Conservation (phyloP, 2,329 filamentous ascomycete species). For the Monilinia polystroma region DNA sequence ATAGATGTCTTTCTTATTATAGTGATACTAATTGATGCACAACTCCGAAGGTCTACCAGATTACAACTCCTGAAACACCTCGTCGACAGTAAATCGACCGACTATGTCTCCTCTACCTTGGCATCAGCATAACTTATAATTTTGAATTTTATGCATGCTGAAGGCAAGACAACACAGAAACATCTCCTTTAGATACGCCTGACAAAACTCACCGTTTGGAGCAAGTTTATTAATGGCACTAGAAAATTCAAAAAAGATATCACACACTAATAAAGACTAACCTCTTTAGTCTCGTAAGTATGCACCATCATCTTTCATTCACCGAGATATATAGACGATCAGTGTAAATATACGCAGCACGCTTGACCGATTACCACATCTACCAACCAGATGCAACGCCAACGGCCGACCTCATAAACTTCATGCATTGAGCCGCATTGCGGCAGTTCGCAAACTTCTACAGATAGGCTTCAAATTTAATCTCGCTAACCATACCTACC, state of each 20-base stretch:
- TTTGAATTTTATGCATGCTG: no score
- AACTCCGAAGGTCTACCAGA: no score
- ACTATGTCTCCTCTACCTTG: no score
- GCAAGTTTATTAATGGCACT: not conserved
- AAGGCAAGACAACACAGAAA: no score
- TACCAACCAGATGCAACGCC: not conserved
- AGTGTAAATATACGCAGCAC: not conserved
- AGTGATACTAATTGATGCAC: no score
- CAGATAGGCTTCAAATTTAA: not conserved
- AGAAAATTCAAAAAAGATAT: not conserved
- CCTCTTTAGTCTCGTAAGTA: not conserved
- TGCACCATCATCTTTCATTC: not conserved
- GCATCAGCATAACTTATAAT: no score
- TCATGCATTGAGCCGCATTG: not conserved
- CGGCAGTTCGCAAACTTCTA: not conserved
- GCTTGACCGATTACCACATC: constrained; percentile 15
- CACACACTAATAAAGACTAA: not conserved
- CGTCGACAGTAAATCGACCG: no score
- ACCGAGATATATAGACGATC: not conserved
- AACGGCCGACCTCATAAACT: constrained; percentile 5
- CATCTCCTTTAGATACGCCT: not conserved
- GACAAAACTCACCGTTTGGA: not conserved
- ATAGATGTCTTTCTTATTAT: no score
- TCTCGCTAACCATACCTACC: not conserved
- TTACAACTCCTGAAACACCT: no score